These are phyloP conservation scores for Penicillium sp. DNA, from an alignment of 2,329 filamentous ascomycete species.

Conservation along the genomic window DNA sequence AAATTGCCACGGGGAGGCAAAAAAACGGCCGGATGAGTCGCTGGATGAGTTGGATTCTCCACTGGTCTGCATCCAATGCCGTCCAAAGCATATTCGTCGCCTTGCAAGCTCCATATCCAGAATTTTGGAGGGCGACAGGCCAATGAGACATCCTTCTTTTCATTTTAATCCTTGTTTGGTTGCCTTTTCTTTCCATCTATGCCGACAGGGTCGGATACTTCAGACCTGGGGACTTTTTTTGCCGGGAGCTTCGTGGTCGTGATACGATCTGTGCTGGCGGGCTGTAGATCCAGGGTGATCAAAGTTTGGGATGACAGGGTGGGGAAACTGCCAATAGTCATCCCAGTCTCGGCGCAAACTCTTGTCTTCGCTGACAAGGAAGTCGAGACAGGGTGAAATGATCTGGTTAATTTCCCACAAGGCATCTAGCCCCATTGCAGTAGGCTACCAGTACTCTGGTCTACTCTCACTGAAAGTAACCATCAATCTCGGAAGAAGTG, in stretches of 20 bases:
- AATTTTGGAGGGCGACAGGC: neutral
- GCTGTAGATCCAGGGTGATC: conserved; percentile 10
- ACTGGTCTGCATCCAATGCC: conserved; percentile 9
- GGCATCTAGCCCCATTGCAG: conserved; percentile 3
- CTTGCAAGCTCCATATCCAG: conserved; percentile 6
- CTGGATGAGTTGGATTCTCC: conserved; percentile 1
- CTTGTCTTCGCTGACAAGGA: neutral
- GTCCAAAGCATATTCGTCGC: conserved; percentile 10
- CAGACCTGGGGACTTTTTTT: neutral
- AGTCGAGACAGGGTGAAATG: neutral
- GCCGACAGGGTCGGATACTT: conserved; percentile 3
- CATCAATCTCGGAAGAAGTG: conserved; percentile 17
- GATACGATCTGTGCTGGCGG: conserved; percentile 7
- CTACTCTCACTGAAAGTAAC: conserved; percentile 11
- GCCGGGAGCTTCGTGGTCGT: conserved; percentile 6
- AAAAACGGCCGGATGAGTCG: neutral
- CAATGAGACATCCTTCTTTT: neutral
- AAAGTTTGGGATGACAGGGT: conserved; percentile 11
- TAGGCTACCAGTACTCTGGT: conserved; percentile 8
- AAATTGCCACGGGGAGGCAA: conserved; percentile 5
- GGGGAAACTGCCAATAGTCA: conserved; percentile 7
- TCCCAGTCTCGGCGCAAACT: neutral
- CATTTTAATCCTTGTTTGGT: conserved; percentile 3
- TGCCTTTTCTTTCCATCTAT: conserved; percentile 5
- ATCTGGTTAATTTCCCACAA: neutral